These are phyloP conservation scores for Annulohypoxylon bovei DNA, from an alignment of 495 filamentous ascomycete genomes.

Conservation along the genomic window DNA sequence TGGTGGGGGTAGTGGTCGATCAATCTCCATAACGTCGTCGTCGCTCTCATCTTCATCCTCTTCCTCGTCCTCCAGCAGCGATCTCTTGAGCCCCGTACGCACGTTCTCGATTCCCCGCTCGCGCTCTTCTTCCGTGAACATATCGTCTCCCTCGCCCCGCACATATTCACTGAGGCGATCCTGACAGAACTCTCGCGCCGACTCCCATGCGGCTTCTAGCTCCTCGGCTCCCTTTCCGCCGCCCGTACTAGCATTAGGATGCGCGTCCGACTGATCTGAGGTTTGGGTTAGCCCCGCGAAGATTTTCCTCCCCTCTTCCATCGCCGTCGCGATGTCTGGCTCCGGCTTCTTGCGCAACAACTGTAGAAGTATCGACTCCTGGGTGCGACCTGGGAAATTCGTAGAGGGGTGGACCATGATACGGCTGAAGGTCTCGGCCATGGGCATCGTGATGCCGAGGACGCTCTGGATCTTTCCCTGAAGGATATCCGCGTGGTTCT, in stretches of 20 bases:
- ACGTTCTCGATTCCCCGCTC: constrained; percentile 74
- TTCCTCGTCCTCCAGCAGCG: constrained; percentile 68
- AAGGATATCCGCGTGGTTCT: constrained; percentile 72
- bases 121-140: constrained; percentile 75
- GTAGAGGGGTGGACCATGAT: constrained; percentile 78
- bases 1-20: constrained; percentile 53
- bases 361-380: constrained; percentile 68
- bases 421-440: constrained; percentile 68
- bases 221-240: constrained; percentile 47
- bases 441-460: constrained; percentile 65
- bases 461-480: constrained; percentile 69
- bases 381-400: constrained; percentile 75
- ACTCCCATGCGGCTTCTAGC: constrained; percentile 55
- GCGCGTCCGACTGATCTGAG: constrained; percentile 6
- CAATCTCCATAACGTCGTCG: constrained; percentile 52
- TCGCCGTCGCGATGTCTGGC: constrained; percentile 75
- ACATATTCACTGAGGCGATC: constrained; percentile 53
- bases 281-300: constrained; percentile 36
- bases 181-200: constrained; percentile 50
- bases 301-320: constrained; percentile 66
- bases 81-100: constrained; percentile 70
- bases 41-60: constrained; percentile 65
- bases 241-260: not conserved
- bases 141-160: constrained; percentile 59
- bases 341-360: constrained; percentile 85